Base-by-base conservation (phyloP, 2,329 filamentous ascomycete genomes). In the Fusarium acutatum region DNA sequence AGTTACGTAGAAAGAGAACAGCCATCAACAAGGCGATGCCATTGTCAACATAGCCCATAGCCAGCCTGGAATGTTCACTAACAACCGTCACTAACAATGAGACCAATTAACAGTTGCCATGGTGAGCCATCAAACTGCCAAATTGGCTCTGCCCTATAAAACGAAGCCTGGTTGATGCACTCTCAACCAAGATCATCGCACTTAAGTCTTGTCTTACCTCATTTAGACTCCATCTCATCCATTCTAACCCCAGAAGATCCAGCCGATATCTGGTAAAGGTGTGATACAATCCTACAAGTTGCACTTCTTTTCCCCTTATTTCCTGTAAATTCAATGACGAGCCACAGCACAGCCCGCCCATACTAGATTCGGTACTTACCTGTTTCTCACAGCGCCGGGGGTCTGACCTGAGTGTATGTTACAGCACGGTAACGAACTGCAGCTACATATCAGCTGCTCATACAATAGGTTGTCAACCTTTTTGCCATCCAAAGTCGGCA, bases 181-280 rank as follows among this genome's bases (percentile, higher is more conserved):
- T 53, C 60, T 50, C 38, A 69, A 49, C 57, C 71, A 53, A 56
- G 67, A 74, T 74, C 72, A 63, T 74, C 68, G 69, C 53, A n/a
- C 44, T 53, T 22, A 52, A 46, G 71, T 72, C 71, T 74, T 74
- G 71, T 74, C 71, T 74, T 74, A 74, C 71, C 71, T 74, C 71
- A 74, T 74, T 74, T 40, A 54, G 67, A 53, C 41, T 28, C 67
- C 47, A 64, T 71, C 50, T 34, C 46, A n/a, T 32, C 50, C 43
- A 44, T 69, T 41, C 47, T 41, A 56, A 60, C 62, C 59, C 58
- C 57, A 73, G 50, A 52, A 60, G 49, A 56, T 41, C 47, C 49
- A 59, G 67, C 71, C 67, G 67, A 74, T 38, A 47, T 70, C 71
- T 54, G 71, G 53, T 38, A 71, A 32, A 73, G 71, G 70, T 73